Base-by-base conservation (phyloP, 257 asterid species). In the Solanum piurae region DNA sequence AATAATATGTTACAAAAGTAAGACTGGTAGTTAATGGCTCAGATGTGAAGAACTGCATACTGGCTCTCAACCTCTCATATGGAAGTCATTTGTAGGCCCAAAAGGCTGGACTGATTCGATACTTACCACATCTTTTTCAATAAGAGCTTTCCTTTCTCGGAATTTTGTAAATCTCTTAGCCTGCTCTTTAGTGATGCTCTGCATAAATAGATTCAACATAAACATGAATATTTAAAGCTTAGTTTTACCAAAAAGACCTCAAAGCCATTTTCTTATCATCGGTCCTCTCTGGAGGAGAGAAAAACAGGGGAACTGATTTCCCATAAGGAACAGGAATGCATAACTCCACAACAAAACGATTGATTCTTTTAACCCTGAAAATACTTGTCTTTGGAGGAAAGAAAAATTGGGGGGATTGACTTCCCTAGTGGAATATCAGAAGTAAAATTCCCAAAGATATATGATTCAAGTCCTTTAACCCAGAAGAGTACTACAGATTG, bases 121-220 rank as follows among this genome's bases (percentile, higher is more conserved):
- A 44, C 90, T 80, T 94, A 97, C 99, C 98, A 97, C 99, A 88
- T 97, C 99, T 94, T 97, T 97, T 91, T 95, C 99, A 34, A 97
- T 96, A 75, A 96, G 98, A 91, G 96, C 93, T 93, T 96, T 97
- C 94, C 99, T 97, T 94, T 96, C 99, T 89, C 99, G 93, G 90
- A 94, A 97, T 91, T 97, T 97, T 34, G 98, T 94, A 91, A 96
- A 97, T 90, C 95, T 95, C 87, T 91, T 95, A 10, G 99, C 96
- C 89, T 97, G 99, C 90, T 93, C 95, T 9, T 89, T 38, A 12
- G 98, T 94, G 90, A 97, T 95, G 90, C 96, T 95, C 99, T 97
- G 94, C 89, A 79, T 31, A 85, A 84, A 36, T 62, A 89, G 55
- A 88, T 87, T 12, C 86, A 29, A 18, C 62, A 46, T 31, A 58